A percentile compares a stretch with the other conserved stretches of the same genome.
phyloP scores from a whole-genome alignment of 495 filamentous ascomycete species.

The Neurospora sp. region DNA sequence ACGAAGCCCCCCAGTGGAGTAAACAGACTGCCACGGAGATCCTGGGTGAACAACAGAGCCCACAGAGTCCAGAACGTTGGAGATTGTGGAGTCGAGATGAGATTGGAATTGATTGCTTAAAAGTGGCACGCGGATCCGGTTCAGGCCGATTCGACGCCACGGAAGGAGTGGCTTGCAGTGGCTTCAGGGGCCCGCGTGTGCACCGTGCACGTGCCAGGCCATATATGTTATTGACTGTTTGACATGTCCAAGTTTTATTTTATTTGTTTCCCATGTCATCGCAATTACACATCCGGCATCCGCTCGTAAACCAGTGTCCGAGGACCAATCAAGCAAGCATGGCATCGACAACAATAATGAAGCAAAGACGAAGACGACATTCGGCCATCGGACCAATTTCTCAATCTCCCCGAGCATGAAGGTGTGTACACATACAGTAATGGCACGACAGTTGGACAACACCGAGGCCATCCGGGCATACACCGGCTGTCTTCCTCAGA shows the following conservation, averaged over 20 bases:
- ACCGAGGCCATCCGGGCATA: background rate
- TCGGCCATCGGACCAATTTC: background rate
- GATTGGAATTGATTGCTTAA: background rate
- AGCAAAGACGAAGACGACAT: background rate
- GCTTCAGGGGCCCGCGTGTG: background rate
- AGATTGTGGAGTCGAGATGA: background rate
- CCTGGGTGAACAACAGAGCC: background rate
- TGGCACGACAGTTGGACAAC: background rate
- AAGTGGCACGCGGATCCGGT: too few relatives aligned
- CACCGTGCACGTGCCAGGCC: too few relatives aligned
- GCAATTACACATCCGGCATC: background rate
- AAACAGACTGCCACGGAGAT: background rate
- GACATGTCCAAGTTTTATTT: background rate
- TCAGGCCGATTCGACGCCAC: background rate
- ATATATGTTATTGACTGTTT: too few relatives aligned
- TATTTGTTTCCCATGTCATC: background rate
- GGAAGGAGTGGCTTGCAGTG: background rate
- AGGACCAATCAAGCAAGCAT: background rate
- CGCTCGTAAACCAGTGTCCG: background rate
- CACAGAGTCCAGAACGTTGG: background rate
- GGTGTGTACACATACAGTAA: background rate
- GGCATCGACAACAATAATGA: background rate
- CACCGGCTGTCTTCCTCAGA: background rate
- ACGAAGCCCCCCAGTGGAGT: background rate
- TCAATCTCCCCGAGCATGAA: background rate